phyloP scores from a whole-genome alignment of 1,284 basidiomycete species.

The Ustilago loliicola region DNA sequence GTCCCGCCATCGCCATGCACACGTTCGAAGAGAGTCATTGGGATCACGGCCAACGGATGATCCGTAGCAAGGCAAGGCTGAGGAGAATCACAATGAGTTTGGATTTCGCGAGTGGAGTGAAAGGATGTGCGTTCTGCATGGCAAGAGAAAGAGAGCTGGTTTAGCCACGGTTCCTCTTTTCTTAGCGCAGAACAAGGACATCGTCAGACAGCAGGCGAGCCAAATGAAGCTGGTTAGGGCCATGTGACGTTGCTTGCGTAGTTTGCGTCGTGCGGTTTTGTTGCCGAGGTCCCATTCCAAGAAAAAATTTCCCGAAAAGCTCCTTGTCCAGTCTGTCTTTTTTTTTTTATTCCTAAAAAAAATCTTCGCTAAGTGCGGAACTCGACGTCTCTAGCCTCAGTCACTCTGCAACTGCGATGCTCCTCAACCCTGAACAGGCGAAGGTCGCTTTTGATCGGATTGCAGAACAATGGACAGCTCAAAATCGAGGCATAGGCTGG shows the following conservation, averaged over 20 bases:
- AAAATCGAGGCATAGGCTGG: background rate
- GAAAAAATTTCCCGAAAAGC: slow-evolving; percentile 11
- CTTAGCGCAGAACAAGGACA: background rate
- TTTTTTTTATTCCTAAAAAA: background rate
- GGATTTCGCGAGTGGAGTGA: background rate
- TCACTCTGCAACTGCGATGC: background rate
- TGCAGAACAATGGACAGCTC: background rate
- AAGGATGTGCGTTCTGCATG: slow-evolving; percentile 2
- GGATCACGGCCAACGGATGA: background rate
- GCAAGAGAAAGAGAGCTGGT: background rate
- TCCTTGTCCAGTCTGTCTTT: too few relatives aligned
- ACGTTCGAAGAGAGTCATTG: background rate
- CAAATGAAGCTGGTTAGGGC: background rate
- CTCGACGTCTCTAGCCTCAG: background rate
- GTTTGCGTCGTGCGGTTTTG: background rate
- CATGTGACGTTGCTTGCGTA: slow-evolving; percentile 13
- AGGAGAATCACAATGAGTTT: background rate
- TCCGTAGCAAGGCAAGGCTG: too few relatives aligned
- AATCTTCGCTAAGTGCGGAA: background rate
- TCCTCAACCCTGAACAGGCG: background rate
- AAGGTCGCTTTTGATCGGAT: background rate
- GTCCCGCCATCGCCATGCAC: too few relatives aligned
- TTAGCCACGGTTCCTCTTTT: background rate
- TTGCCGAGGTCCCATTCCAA: slow-evolving; percentile 1
- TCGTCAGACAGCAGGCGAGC: background rate